Evolutionary conservation across 2,329 filamentous ascomycete species (phyloP), one percentile per base, ranked within the genome.

Genomic region (Ophiocordyceps unilateralis): DNA sequence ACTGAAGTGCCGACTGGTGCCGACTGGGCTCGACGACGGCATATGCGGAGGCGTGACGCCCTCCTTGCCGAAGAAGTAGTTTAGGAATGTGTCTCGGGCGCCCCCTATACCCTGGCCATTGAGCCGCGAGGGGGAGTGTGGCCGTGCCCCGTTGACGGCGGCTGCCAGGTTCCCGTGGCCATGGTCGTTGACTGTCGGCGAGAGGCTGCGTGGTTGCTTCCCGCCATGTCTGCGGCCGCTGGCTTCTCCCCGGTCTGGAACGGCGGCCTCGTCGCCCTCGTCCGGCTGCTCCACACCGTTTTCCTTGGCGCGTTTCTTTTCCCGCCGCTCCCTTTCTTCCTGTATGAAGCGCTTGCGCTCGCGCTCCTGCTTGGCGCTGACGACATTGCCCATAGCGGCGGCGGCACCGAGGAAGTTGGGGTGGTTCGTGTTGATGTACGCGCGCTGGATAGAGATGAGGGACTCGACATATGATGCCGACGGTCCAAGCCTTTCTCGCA

Each of bases 371-470:
- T 91, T 94, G 57, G 83, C 89, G 56, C 78, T 84, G 47, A 98
- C 93, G 40, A 98, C 89, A 40, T 91, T 87, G 51, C 86, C 89
- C 91, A 98, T 98, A 48, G 91, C 91, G 30, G 88, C 89, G 20
- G 91, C 89, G 15, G 91, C 91, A 39, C 91, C 91, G 15, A 96
- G 76, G 67, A 98, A 98, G 63, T 98, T 98, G 41, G 91, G 91
- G 59, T 98, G 91, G 57, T 98, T 98, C 37, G 91, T 98, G 67
- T 98, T 98, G 66, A 98, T 96, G 63, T 98, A 98, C 19, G 91
- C 91, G 51, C 91, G 77, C 63, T 98, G 91, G 47, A 98, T 98
- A 22, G 91, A 83, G 50, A 98, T 98, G 48, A 98, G 71, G 36
- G 89, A 96, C 61, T 95, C 91, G 38, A 98, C 91, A 52, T 98